Base-by-base conservation (phyloP, 1,284 basidiomycete genomes). In the Termitomyces sp. region DNA sequence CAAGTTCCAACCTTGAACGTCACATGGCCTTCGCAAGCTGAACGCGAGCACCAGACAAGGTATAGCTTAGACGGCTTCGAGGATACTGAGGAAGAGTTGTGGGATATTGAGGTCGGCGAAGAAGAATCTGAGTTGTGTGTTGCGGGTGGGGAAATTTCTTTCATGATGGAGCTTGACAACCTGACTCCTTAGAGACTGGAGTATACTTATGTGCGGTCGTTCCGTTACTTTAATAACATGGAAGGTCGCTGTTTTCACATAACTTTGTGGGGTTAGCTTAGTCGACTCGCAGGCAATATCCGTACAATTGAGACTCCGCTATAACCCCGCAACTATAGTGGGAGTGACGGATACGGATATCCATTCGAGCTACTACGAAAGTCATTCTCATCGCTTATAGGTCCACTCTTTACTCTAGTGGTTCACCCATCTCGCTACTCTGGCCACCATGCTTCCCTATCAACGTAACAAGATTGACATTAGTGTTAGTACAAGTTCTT, bases 381-480 rank as follows among this genome's bases (percentile, higher is more conserved):
- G 52, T 56, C 54, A 56, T 60, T n/a, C n/a, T n/a, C 57, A 54
- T 57, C 56, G 43, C 52, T 57, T 52, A 46, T 47, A 53, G 53
- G 57, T 52, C 56, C 57, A 61, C 56, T 57, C 58, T 55, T 54
- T 57, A 45, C 51, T 58, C 52, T 43, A 60, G 48, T 52, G 54
- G 47, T 55, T 59, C 45, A 18, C 49, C 46, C 58, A 52, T 50
- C 54, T 46, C 40, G 42, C 54, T 49, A 51, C 55, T 52, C 50
- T 49, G 54, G 58, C 53, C 52, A 62, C 50, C 61, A 94, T 95
- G 91, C 79, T 86, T 54, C 92, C 93, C 50, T 79, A 80, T 58
- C 85, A 84, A 75, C 82, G 86, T 65, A 91, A 93, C 74, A 95
- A 95, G 80, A 78, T 95, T 72, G 93, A 95, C 75, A 81, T 93